Base-by-base conservation (phyloP, 176 grass and related monocot genomes). In the Triticum monococcum region DNA sequence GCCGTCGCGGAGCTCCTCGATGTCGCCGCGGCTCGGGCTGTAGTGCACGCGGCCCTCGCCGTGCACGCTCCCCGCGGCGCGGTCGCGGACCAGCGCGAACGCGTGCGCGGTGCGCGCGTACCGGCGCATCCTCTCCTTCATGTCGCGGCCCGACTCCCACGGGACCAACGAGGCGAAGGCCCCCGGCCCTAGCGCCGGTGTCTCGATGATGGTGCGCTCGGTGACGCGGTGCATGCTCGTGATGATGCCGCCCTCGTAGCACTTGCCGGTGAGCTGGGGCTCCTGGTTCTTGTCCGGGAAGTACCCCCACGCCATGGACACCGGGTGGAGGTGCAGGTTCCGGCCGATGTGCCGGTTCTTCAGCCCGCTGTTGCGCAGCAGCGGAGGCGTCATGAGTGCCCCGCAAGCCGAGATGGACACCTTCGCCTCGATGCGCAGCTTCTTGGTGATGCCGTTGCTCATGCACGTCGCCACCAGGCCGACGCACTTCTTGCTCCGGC, bases 301-400 rank as follows among this genome's bases (percentile, higher is more conserved):
- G 89, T 99, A 99, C 11, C 97, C 97, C 97, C 97, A 99, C 1
- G 87, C 97, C 45, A 97, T 79, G 43, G 88, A 90, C 13, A 90
- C 92, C 2, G 97, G 97, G 77, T 99, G 97, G 12, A 96, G 89
- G 67, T 93, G 97, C 3, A 99, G 92, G 92, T 99, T 96, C 67
- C 80, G 83, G 35, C 97, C 97, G 22, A 99, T 91, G 89, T 99
- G 85, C 18, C 75, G 16, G 72, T 97, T 99, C 66, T 1, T 90
- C 45, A 99, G 78, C 1, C 94, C 97, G 45, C 94, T 99, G 4
- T 16, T 43, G 2, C 72, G 72, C 22, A 97, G 76, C 73, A 99
- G 64, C 1, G 90, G 80, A 14, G 97, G 94, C 9, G 97, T 97
- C 79, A 85, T 84, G 43, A 99, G 90, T 33, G 97, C 83, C 5